Base-by-base conservation (phyloP, 2,329 filamentous ascomycete species). In the Pseudocercospora musae region DNA sequence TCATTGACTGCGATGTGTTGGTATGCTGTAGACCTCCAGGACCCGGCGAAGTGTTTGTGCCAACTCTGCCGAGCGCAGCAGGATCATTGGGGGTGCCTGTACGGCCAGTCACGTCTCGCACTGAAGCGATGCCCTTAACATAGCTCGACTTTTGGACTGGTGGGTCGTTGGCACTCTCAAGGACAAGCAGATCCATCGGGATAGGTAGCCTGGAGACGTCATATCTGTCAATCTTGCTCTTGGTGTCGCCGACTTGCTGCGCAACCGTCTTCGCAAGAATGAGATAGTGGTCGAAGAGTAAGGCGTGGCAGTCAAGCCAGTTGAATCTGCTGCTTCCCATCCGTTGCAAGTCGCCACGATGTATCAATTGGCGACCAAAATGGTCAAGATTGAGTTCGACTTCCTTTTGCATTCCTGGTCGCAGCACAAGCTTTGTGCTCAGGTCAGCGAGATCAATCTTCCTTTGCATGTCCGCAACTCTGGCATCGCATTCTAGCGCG, bases 161-260 rank as follows among this genome's bases (percentile, higher is more conserved):
- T 67, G 96, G 92, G 68, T 99, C 96, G 68, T 94, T 91, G 69
- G 91, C 89, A 74, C 91, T 96, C 77, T 99, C 96, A 0, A 99
- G 82, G 55, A 96, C 91, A 25, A 99, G 82, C 2, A 99, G 82
- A 70, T 96, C 93, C 94, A 99, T 99, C 0, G 95, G 95, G 66
- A 99, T 97, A 6, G 90, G 92, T 81, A 96, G 84, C 76, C 96
- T 93, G 0, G 93, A 97, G 31, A 99, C 94, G 75, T 99, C 95
- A 70, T 95, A 99, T 67, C 84, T 82, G 71, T 89, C 87, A 70
- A 91, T 92, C 77, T 89, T 95, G n/a, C 85, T 85, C 53, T 85
- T 86, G 13, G 27, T 20, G 49, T 87, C 84, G 49, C 87, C 85
- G 71, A 92, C 92, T 50, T 87, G 81, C 10, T 84, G 81, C 3